Evolutionary conservation across 768 basidiomycete species (phyloP), one percentile per base, ranked within the genome.

Genomic region (Royoungia palumana): DNA sequence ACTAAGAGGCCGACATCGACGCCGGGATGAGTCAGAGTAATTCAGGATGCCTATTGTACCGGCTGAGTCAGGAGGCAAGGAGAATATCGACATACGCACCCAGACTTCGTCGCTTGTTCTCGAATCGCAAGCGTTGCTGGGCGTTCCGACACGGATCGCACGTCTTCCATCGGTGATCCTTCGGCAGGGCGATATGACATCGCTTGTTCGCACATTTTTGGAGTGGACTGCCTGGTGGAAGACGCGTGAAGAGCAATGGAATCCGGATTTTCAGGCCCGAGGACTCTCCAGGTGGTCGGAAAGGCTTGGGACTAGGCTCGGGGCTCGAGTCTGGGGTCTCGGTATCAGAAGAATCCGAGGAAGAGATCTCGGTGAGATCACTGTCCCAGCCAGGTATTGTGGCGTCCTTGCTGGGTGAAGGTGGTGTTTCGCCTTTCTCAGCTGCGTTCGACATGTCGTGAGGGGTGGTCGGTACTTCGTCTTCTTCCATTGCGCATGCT

Each of bases 91-190:
- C 13, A 8, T n/a, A 25, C 59, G 47, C 39, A 57, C 62, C 45
- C 7, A 49, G 7, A 11, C 25, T 11, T 22, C 50, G 45, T 32
- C 50, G 53, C 4, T 20, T 20, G 27, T 51, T 52, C 20, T 59
- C 65, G 44, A 64, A 56, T 9, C 66, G 69, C 36, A 56, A 57
- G 13, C 64, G 55, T 49, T 74, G 72, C 21, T 65, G 63, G 19
- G 63, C 62, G n/a, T 63, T 52, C 13, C 75, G 70, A 51, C 76
- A 77, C 3, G 70, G 47, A 6, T 71, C 66, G 38, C 76, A 78
- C 9, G 64, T 68, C 54, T 77, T 76, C 74, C 73, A 73, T 1
- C 58, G 64, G 49, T 72, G 67, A 7, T 56, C 63, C 17, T 43
- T 43, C 2, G 68, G 58, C 22, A 78, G 54, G 6, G 61, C 54